Evolutionary conservation across 495 filamentous ascomycete species (phyloP).

Genomic region (Terfezia claveryi): DNA sequence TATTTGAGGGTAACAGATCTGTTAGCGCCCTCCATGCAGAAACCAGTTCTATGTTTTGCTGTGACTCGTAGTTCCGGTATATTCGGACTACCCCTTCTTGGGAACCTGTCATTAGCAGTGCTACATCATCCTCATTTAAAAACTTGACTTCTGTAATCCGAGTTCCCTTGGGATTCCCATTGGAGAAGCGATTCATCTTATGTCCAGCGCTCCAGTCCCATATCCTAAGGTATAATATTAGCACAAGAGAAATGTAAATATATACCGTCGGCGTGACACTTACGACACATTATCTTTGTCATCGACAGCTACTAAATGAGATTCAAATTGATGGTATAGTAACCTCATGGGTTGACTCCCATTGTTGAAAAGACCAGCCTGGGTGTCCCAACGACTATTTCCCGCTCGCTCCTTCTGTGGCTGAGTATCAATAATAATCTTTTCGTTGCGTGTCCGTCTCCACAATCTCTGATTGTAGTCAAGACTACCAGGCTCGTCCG

Average conservation of each 20-base stretch:
- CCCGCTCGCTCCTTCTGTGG: constrained; percentile 73
- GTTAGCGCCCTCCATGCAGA: constrained; percentile 78
- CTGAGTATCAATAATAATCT: constrained; percentile 74
- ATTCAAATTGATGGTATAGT: constrained; percentile 94
- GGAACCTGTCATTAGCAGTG: constrained; percentile 78
- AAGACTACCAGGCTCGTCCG: constrained; percentile 88
- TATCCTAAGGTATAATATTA: constrained; percentile 32
- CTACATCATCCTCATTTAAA: constrained; percentile 96
- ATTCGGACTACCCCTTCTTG: constrained; percentile 85
- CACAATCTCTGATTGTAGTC: constrained; percentile 92
- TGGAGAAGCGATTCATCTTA: constrained; percentile 67
- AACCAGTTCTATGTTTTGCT: constrained; percentile 58
- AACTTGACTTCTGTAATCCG: constrained; percentile 87
- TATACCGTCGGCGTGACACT: constrained; percentile 8
- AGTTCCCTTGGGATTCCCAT: constrained; percentile 74
- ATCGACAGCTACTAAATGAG: constrained; percentile 84
- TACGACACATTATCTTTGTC: constrained; percentile 65
- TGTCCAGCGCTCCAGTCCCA: constrained; percentile 74
- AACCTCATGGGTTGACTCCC: constrained; percentile 70
- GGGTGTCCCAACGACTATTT: constrained; percentile 61
- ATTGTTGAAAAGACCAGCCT: constrained; percentile 59
- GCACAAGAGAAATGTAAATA: not conserved
- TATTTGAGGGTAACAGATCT: constrained; percentile 73
- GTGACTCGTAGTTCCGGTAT: constrained; percentile 70
- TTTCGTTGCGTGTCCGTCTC: constrained; percentile 80